Conservation (phyloP, 2,329 filamentous ascomycete species). For the Penicillium vulpinum region DNA sequence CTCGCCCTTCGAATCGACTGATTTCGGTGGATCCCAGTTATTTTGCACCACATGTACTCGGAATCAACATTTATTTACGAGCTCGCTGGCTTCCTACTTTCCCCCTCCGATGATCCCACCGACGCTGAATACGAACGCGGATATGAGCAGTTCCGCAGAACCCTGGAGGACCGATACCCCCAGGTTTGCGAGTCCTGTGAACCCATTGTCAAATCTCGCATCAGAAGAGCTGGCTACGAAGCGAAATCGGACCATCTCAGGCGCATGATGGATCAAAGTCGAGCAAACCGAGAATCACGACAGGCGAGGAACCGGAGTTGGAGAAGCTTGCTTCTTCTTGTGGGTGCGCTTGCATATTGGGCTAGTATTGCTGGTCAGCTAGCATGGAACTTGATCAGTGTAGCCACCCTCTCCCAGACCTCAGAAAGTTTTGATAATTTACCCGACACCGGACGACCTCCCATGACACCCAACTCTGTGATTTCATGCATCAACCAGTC, state of each 20-base stretch:
- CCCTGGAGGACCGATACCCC: constrained; percentile 80
- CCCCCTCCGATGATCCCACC: constrained; percentile 65
- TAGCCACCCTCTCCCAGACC: constrained; percentile 25
- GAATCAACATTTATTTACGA: constrained; percentile 81
- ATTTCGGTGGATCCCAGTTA: constrained; percentile 42
- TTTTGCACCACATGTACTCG: constrained; percentile 80
- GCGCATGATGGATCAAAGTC: constrained; percentile 68
- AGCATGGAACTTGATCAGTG: constrained; percentile 42
- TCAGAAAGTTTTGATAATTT: neutral
- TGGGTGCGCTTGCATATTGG: constrained; percentile 47
- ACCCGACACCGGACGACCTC: constrained; percentile 6
- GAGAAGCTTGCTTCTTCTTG: constrained; percentile 45
- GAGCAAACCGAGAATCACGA: constrained; percentile 36
- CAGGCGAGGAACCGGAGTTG: constrained; percentile 41
- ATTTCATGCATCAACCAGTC: constrained; percentile 24
- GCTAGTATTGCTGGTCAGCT: constrained; percentile 46
- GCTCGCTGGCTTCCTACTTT: constrained; percentile 77
- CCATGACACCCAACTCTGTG: constrained; percentile 18
- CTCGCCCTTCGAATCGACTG: constrained; percentile 47
- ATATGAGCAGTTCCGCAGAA: constrained; percentile 68
- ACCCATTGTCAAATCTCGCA: constrained; percentile 67
- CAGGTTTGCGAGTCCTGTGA: constrained; percentile 83
- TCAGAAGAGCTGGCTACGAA: constrained; percentile 72
- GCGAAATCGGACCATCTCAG: constrained; percentile 80
- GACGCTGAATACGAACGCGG: constrained; percentile 68